phyloP scores from a whole-genome alignment of 2,329 filamentous ascomycete genomes.

The Aspergillus luchuensis region DNA sequence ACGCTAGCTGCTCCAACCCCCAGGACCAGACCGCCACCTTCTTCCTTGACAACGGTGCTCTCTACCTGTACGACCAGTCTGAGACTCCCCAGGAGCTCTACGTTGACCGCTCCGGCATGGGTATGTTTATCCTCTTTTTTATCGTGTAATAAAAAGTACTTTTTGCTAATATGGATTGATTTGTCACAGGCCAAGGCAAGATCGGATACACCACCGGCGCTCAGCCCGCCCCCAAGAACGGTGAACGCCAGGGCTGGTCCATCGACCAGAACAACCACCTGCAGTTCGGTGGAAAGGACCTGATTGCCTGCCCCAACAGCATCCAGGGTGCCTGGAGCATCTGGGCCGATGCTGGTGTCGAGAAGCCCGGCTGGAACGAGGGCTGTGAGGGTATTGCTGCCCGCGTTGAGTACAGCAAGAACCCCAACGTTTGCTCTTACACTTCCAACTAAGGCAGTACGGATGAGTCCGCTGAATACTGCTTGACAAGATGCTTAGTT shows the following conservation, averaged over 20 bases:
- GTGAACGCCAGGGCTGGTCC: constrained; percentile 52
- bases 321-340: constrained; percentile 47
- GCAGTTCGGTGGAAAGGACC: constrained; percentile 46
- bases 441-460: constrained; percentile 22
- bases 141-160: no score
- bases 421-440: constrained; percentile 31
- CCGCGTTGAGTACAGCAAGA: constrained; percentile 24
- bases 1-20: constrained; percentile 50
- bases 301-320: constrained; percentile 58
- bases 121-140: constrained; percentile 37
- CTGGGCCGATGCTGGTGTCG: constrained; percentile 31
- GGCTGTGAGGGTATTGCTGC: constrained; percentile 39
- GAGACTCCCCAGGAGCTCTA: constrained; percentile 53
- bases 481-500: no score
- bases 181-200: constrained; percentile 52
- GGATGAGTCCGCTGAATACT: no score
- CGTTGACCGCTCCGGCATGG: constrained; percentile 62
- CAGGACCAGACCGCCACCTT: constrained; percentile 53
- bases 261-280: constrained; percentile 51
- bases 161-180: no score
- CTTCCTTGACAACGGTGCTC: constrained; percentile 49
- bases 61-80: constrained; percentile 53
- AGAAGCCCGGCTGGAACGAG: constrained; percentile 34
- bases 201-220: constrained; percentile 56
- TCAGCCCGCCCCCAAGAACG: constrained; percentile 33